Evolutionary conservation across 2,329 filamentous ascomycete species (phyloP).

Genomic region (Paraphoma sp.): DNA sequence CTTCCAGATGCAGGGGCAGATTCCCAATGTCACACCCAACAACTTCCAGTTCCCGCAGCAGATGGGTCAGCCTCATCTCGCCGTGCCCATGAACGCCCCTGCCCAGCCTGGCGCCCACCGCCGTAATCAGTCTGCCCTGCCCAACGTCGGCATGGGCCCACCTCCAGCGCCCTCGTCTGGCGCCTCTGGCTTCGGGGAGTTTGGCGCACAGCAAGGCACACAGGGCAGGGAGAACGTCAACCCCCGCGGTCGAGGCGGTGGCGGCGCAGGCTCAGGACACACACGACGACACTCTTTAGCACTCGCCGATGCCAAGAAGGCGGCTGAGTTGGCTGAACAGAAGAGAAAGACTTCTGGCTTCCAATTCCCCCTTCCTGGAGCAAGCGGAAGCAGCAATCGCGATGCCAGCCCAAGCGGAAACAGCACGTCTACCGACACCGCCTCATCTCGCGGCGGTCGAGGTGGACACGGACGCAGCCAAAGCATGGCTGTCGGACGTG

Average conservation of each 20-base stretch:
- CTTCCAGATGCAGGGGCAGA: constrained; percentile 68
- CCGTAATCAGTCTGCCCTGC: constrained; percentile 96
- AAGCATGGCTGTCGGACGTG: constrained; percentile 81
- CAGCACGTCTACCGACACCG: constrained; percentile 35
- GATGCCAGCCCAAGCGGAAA: constrained; percentile 63
- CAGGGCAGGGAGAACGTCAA: constrained; percentile 72
- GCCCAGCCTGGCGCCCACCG: constrained; percentile 86
- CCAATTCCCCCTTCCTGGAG: constrained; percentile 84
- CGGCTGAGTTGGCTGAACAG: constrained; percentile 94
- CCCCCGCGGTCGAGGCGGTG: constrained; percentile 75
- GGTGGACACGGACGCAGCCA: constrained; percentile 78
- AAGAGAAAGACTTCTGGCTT: constrained; percentile 94
- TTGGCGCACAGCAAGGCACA: constrained; percentile 65
- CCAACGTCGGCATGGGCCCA: constrained; percentile 88
- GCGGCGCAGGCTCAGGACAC: constrained; percentile 73
- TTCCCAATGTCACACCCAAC: constrained; percentile 78
- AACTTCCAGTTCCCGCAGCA: constrained; percentile 86
- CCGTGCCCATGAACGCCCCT: constrained; percentile 75
- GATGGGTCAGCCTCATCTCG: constrained; percentile 62
- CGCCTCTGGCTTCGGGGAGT: constrained; percentile 85
- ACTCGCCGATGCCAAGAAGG: constrained; percentile 95
- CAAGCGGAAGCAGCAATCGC: constrained; percentile 63
- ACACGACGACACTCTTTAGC: constrained; percentile 94
- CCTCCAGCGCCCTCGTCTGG: constrained; percentile 91
- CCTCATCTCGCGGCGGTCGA: constrained; percentile 50